Base-by-base conservation (phyloP, 257 asterid species). In the Solanum clarkiae region DNA sequence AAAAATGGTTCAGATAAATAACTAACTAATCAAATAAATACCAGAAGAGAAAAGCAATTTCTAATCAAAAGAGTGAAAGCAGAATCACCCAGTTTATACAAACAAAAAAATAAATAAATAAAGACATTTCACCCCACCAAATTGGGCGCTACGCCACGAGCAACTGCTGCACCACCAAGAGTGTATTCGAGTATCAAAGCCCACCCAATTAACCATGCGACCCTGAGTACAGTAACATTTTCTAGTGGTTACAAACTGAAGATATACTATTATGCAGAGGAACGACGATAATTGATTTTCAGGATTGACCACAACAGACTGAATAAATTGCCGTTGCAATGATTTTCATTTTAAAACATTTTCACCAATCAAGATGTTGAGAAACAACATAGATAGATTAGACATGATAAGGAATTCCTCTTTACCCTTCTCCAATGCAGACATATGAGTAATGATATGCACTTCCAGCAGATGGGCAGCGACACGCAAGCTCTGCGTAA, bases 191-290 rank as follows among this genome's bases (percentile, higher is more conserved):
- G 89, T 90, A 96, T 95, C 89, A 96, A 74, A 3, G 98, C 98
- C 99, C 99, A 95, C 4, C 99, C 99, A 85, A 96, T 91, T 87
- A 96, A 87, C 99, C 99, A 96, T 81, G 99, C 99, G 85, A 95
- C 94, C 85, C 99, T 96, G 91, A 70, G 54, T 68, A 32, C 14
- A 68, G 75, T 15, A 68, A 68, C 75, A 68, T 32, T 32, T 32
- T 68, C 47, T 32, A 68, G 75, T 32, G 22, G 22, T 66, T 16
- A 66, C 74, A 32, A 22, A 66, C 74, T 32, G 75, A 68, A 11
- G 18, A 68, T 68, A 68, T 32, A 47, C 75, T 32, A 32, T 68
- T 29, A 68, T 68, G 75, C 49, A 68, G 75, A 68, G 8, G 32
- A 68, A 68, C 22, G 49, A 68, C 8, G 20, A 16, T 29, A 32